Evolutionary conservation across 2,329 filamentous ascomycete genomes (phyloP).

Genomic region (Albophoma yamanashiensis): DNA sequence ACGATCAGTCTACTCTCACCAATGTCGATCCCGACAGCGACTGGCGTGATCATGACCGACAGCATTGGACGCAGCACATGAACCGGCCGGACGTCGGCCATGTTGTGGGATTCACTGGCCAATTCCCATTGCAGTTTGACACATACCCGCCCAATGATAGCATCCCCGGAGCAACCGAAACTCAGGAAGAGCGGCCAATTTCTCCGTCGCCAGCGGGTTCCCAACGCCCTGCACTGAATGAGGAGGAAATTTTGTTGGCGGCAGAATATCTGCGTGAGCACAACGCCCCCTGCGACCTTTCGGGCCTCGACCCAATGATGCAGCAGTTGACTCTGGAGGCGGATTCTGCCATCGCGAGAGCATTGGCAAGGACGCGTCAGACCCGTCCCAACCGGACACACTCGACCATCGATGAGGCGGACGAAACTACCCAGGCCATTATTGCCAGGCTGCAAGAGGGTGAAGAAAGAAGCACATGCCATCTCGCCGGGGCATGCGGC

Average conservation of each 20-base stretch:
- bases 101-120: not conserved
- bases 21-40: not conserved
- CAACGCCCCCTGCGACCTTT: not conserved
- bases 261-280: not conserved
- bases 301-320: not conserved
- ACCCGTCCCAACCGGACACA: not conserved
- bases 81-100: not conserved
- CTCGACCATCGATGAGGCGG: not conserved
- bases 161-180: not conserved
- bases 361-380: not conserved
- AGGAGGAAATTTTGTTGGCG: not conserved
- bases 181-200: not conserved
- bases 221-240: not conserved
- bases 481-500: not conserved
- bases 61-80: not conserved
- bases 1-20: not conserved
- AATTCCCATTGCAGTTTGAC: not conserved
- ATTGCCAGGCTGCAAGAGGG: not conserved
- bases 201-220: not conserved
- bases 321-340: not conserved
- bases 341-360: not conserved
- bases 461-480: not conserved
- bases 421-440: not conserved
- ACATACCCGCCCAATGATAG: not conserved
- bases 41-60: not conserved